Evolutionary conservation across 1,139 yeast species (phyloP).

Genomic region (Taphrina communis): DNA sequence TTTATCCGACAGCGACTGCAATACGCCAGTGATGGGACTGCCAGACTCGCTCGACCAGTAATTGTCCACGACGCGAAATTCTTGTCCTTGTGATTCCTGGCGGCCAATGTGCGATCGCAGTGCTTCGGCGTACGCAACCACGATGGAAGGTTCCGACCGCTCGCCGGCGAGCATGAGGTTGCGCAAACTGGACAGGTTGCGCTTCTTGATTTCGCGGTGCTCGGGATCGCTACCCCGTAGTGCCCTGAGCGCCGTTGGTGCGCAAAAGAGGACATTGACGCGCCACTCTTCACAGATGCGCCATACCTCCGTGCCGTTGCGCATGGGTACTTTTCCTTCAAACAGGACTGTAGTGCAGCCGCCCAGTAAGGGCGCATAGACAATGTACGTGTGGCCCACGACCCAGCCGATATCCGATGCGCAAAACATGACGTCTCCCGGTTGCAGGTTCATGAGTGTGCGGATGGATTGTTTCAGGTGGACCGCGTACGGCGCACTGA

Average conservation of each 20-base stretch:
- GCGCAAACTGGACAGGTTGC: constrained; percentile 10
- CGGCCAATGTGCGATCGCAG: constrained; percentile 22
- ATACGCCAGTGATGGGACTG: constrained; percentile 35
- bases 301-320: constrained; percentile 34
- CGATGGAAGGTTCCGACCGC: constrained; percentile 39
- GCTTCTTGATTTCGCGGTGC: constrained; percentile 24
- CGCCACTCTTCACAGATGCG: constrained; percentile 35
- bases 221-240: constrained; percentile 28
- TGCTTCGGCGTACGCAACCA: constrained; percentile 25
- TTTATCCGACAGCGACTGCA: constrained; percentile 31
- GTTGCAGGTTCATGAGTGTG: constrained; percentile 28
- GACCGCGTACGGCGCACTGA: constrained; percentile 21
- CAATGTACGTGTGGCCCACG: constrained; percentile 37
- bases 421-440: constrained; percentile 28
- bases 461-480: constrained; percentile 32
- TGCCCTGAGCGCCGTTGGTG: constrained; percentile 39
- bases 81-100: background rate
- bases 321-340: constrained; percentile 39
- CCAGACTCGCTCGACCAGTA: constrained; percentile 38
- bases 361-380: constrained; percentile 33
- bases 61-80: constrained; percentile 27
- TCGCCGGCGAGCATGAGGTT: constrained; percentile 38
- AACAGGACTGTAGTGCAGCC: constrained; percentile 32
- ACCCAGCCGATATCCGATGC: constrained; percentile 38
- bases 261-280: constrained; percentile 37